A percentile compares a stretch with the other conserved stretches of the same genome.
Conservation (phyloP, 139 green algal genomes). For the Pseudopediastrum boryanum region DNA sequence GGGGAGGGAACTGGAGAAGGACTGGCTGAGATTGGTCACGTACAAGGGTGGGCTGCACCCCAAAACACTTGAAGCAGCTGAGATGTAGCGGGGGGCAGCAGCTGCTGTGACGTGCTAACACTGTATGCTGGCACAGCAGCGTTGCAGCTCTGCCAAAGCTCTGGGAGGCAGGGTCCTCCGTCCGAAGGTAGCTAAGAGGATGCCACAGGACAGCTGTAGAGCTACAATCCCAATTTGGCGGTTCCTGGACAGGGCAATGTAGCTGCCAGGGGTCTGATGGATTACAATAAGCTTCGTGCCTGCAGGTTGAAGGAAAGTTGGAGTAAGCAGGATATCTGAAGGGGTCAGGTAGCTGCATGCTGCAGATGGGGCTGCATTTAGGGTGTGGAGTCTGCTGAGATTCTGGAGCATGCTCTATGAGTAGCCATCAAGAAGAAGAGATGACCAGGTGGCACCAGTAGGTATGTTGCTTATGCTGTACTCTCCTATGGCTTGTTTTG, state of each 20-base stretch:
- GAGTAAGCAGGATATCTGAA: not conserved
- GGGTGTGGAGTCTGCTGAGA: too few species aligned
- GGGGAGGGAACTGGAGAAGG: not conserved
- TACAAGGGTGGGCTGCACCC: not conserved
- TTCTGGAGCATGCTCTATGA: not conserved
- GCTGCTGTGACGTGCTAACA: not conserved
- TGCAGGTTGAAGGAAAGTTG: not conserved
- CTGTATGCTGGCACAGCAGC: not conserved
- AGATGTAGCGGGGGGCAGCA: too few species aligned
- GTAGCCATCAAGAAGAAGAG: not conserved
- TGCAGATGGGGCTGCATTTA: not conserved
- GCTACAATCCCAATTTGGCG: conserved; percentile 15
- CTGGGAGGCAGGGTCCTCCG: not conserved
- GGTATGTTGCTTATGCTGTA: not conserved
- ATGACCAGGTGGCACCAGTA: not conserved
- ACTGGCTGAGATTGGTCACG: not conserved
- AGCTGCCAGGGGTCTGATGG: conserved; percentile 13
- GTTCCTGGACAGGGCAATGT: conserved; percentile 19
- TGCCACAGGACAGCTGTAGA: conserved; percentile 20
- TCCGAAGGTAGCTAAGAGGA: conserved; percentile 24
- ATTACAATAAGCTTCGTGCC: conserved; percentile 22
- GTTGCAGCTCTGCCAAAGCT: conserved; percentile 2
- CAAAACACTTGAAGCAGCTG: not conserved
- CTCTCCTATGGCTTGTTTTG: too few species aligned
- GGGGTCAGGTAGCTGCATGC: not conserved